Conservation (phyloP, 2,329 filamentous ascomycete species). For the Tolypocladium capitatum region DNA sequence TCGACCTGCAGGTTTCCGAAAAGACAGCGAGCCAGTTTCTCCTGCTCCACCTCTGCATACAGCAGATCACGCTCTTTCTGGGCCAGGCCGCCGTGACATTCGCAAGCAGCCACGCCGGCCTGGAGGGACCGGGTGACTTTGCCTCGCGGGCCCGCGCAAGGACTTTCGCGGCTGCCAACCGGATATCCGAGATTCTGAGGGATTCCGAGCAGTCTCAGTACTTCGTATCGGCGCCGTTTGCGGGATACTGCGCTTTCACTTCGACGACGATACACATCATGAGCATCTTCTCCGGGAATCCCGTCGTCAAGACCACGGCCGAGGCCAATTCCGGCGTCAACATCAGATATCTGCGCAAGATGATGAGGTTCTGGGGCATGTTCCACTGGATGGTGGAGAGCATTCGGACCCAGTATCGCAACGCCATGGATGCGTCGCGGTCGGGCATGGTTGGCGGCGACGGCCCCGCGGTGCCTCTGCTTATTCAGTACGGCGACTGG, state of each 20-base stretch:
- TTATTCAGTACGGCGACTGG: slow-evolving; percentile 97
- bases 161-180: slow-evolving; percentile 71
- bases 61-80: slow-evolving; percentile 83
- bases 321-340: slow-evolving; percentile 80
- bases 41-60: slow-evolving; percentile 78
- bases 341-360: slow-evolving; percentile 78
- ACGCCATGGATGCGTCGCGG: slow-evolving; percentile 68
- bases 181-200: slow-evolving; percentile 71
- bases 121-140: slow-evolving; percentile 66
- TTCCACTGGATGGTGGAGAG: slow-evolving; percentile 95
- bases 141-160: slow-evolving; percentile 60
- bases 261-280: slow-evolving; percentile 91
- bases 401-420: slow-evolving; percentile 74
- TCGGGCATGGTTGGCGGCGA: slow-evolving; percentile 44
- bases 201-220: slow-evolving; percentile 57
- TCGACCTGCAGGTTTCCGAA: slow-evolving; percentile 72
- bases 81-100: slow-evolving; percentile 74
- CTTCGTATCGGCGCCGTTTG: slow-evolving; percentile 78
- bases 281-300: slow-evolving; percentile 77
- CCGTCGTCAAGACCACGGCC: slow-evolving; percentile 58
- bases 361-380: slow-evolving; percentile 98
- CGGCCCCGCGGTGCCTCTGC: slow-evolving; percentile 39
- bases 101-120: slow-evolving; percentile 47
- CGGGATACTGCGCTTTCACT: slow-evolving; percentile 87
- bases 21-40: slow-evolving; percentile 83